Base-by-base conservation (phyloP, 257 asterid genomes). In the Linaria vulgaris region DNA sequence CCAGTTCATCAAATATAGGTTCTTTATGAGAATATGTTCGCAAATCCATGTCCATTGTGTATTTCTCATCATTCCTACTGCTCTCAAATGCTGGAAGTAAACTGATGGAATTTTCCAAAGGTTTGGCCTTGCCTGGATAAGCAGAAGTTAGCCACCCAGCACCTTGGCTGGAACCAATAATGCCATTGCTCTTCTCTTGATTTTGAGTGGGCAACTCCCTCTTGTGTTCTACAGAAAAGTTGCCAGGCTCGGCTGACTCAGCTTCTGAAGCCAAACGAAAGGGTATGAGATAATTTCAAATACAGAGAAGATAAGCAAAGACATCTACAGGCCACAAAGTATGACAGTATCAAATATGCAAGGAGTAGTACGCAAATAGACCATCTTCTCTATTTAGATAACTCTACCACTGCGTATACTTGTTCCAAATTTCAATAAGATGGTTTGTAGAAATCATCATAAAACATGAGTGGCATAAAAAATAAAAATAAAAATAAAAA, bases 1-100 rank as follows among this genome's bases (percentile, higher is more conserved):
- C 97, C 74, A 92, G 64, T 72, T 92, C 99, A 63, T 89, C 97
- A 53, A 90, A 87, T 56, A 76, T 64, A 2, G 85, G 86, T 34
- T 78, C 89, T 75, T 87, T 85, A 6, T 43, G 70, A 23, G 76
- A 31, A 38, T 27, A 76, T 59, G 62, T 77, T 39, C 51, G 82
- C 30, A 84, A 58, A 61, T 84, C 86, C 66, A 72, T 52, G 78
- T 54, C 81, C 69, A 24, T 45, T 0, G 59, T 24, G 57, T 63
- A 78, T 46, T 74, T 84, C n/a, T n/a, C n/a, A 21, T 76, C 80
- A n/a, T 69, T 80, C 61, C 74, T 72, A n/a, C 56, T 78, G 71
- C 49, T 64, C 49, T 80, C 88, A 24, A 77, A 66, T 52, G 61
- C 71, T 6, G 85, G 79, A 53, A 77, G 75, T 61, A 73, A 57